phyloP scores from a whole-genome alignment of 2,329 filamentous ascomycete species.

The Trichoderma aggressivum region DNA sequence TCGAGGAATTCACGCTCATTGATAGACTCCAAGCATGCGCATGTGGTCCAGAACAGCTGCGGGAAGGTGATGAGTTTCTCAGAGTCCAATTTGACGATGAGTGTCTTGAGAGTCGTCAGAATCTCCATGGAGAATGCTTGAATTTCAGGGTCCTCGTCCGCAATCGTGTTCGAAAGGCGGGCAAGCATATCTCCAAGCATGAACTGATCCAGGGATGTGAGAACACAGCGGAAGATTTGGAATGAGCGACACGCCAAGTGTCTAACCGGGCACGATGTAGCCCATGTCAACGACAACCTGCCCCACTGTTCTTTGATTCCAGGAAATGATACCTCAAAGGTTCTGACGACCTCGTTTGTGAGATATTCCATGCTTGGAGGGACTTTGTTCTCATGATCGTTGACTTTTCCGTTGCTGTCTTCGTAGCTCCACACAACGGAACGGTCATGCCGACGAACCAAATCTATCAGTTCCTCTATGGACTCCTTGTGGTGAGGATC shows the following conservation, averaged over 20 bases:
- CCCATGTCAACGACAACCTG: constrained; percentile 87
- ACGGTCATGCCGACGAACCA: constrained; percentile 77
- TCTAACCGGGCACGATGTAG: constrained; percentile 90
- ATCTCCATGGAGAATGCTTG: constrained; percentile 99
- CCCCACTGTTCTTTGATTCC: constrained; percentile 90
- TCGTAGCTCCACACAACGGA: constrained; percentile 93
- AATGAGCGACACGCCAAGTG: constrained; percentile 96
- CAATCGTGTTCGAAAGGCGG: constrained; percentile 91
- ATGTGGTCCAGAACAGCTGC: constrained; percentile 96
- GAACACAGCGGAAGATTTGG: constrained; percentile 92
- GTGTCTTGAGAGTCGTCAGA: constrained; percentile 84
- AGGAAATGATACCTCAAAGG: constrained; percentile 81
- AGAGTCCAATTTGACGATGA: constrained; percentile 79
- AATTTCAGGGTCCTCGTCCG: constrained; percentile 89
- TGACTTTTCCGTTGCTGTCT: constrained; percentile 77
- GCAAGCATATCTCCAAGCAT: constrained; percentile 98
- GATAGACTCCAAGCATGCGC: constrained; percentile 92
- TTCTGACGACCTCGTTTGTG: constrained; percentile 74
- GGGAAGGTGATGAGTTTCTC: constrained; percentile 84
- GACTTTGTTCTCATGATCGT: constrained; percentile 73
- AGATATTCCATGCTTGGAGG: constrained; percentile 84
- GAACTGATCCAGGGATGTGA: constrained; percentile 82
- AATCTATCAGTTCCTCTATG: constrained; percentile 85
- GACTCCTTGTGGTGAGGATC: constrained; percentile 61
- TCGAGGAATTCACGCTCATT: constrained; percentile 95